Conservation (phyloP, 2,329 filamentous ascomycete species). For the Pseudofabraea citricarpa region DNA sequence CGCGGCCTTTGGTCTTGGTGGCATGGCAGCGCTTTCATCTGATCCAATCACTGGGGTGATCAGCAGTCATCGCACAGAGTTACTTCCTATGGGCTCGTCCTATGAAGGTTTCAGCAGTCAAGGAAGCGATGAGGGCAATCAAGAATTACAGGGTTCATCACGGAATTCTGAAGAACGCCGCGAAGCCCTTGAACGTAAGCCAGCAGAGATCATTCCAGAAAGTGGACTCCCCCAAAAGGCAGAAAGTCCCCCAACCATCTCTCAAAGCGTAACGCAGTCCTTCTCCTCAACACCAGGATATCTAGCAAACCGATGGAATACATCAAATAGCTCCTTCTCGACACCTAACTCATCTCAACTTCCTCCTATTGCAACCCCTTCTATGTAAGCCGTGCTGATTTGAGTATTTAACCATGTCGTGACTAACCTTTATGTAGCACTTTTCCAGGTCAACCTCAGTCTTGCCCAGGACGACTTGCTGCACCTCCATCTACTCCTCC, state of each 20-base stretch:
- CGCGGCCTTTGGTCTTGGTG: constrained; percentile 51
- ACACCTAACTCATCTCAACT: constrained; percentile 37
- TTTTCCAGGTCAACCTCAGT: constrained; percentile 18
- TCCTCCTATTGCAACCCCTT: constrained; percentile 31
- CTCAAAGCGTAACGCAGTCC: constrained; percentile 15
- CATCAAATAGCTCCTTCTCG: constrained; percentile 43
- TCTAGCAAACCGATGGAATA: constrained; percentile 50
- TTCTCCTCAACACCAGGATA: constrained; percentile 28
- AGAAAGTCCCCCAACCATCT: not conserved
- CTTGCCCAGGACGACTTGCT: constrained; percentile 24
- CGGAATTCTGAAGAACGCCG: not conserved
- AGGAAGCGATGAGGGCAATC: constrained; percentile 1
- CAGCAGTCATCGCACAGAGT: constrained; percentile 17
- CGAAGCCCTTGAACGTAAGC: not conserved
- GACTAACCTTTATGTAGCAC: constrained; percentile 13
- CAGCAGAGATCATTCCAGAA: not conserved
- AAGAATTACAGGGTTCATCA: constrained; percentile 6
- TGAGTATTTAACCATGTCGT: constrained; percentile 5
- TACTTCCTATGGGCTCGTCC: constrained; percentile 10
- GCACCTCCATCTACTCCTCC: constrained; percentile 10
- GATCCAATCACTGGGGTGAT: constrained; percentile 17
- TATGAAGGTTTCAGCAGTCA: constrained; percentile 10
- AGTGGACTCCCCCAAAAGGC: not conserved
- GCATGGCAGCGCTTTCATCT: constrained; percentile 24
- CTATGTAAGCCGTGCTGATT: constrained; percentile 34